Base-by-base conservation (phyloP, 768 basidiomycete species). In the Roridomyces roridus region DNA sequence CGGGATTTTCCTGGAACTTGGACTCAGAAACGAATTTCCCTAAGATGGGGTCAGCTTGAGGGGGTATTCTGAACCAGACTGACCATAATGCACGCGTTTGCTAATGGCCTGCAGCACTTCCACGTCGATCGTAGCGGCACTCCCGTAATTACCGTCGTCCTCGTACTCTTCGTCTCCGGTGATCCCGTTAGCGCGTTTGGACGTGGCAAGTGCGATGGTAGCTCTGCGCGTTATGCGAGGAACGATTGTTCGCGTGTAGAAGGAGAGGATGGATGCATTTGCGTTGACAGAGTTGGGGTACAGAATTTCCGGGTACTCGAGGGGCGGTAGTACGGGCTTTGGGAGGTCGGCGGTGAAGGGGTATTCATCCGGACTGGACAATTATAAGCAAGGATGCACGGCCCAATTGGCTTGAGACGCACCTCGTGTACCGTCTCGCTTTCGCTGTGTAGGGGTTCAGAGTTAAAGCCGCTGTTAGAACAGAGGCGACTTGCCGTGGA, bases 11-110 rank as follows among this genome's bases (percentile, higher is more conserved):
- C n/a, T 81, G 70, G 78, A 99, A 99, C 71, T 99, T 99, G 24
- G 92, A 92, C 74, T 99, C 97, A 5, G 96, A 94, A 6, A 99
- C 97, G 70, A 99, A 99, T 81, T 98, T 98, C 54, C 97, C 96
- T 99, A 50, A 6, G 20, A 47, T 9, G 25, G 31, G 11, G 31
- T 4, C 29, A 40, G 40, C 15, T 35, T 36, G 25, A 23, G 39
- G 18, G 11, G 12, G 7, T 25, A 18, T 23, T n/a, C 35, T 24
- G 41, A 24, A 34, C 12, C 24, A 21, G 18, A 73, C 84, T 48
- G 63, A 96, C 97, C 97, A 67, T 96, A 99, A 73, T 99, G 97
- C 29, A 99, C 96, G 35, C 97, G 87, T 77, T 98, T 91, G 76
- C 92, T 95, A 69, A 99, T 89, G n/a, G 95, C 89, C 69, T 98